Conservation (phyloP, 1,284 basidiomycete species). For the Flammula alnicola region DNA sequence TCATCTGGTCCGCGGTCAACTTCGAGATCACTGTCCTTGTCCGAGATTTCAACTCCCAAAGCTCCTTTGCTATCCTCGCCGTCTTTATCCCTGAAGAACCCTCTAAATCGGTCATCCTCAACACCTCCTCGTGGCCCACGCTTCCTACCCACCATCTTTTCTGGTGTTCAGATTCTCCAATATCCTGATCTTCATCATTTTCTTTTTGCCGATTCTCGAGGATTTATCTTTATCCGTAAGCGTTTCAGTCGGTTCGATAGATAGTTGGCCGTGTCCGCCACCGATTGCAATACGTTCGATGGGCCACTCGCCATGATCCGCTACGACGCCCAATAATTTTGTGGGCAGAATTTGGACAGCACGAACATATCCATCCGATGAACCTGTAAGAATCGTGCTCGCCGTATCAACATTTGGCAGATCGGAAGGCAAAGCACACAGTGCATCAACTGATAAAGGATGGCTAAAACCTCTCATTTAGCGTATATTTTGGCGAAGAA, state of each 20-base stretch:
- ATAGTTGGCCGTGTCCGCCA: conserved; percentile 37
- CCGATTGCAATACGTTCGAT: conserved; percentile 83
- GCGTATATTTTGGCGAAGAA: conserved; percentile 14
- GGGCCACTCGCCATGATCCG: conserved; percentile 90
- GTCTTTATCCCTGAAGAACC: conserved; percentile 52
- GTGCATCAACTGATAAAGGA: conserved; percentile 85
- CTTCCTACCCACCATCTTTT: conserved; percentile 83
- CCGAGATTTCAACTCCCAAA: conserved; percentile 38
- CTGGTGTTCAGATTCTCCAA: conserved; percentile 12
- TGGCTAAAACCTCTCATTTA: conserved; percentile 53
- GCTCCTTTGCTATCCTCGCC: conserved; percentile 39
- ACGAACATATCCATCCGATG: conserved; percentile 90
- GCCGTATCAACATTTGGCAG: conserved; percentile 60
- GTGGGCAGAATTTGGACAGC: conserved; percentile 91
- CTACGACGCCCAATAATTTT: conserved; percentile 88
- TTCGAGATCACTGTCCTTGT: conserved; percentile 36
- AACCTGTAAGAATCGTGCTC: conserved; percentile 88
- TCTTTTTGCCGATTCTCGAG: conserved; percentile 46
- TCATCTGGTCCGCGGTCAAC: conserved; percentile 31
- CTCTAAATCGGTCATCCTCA: conserved; percentile 85
- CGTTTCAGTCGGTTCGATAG: conserved; percentile 29
- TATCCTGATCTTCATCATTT: conserved; percentile 33
- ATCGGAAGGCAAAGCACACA: conserved; percentile 74
- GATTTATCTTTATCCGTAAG: conserved; percentile 26
- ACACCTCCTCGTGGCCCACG: conserved; percentile 87